A percentile compares a stretch with the other conserved stretches of the same genome.
Evolutionary conservation across 352 stramenopile species (phyloP).

Genomic region (Lagenidium giganteum): DNA sequence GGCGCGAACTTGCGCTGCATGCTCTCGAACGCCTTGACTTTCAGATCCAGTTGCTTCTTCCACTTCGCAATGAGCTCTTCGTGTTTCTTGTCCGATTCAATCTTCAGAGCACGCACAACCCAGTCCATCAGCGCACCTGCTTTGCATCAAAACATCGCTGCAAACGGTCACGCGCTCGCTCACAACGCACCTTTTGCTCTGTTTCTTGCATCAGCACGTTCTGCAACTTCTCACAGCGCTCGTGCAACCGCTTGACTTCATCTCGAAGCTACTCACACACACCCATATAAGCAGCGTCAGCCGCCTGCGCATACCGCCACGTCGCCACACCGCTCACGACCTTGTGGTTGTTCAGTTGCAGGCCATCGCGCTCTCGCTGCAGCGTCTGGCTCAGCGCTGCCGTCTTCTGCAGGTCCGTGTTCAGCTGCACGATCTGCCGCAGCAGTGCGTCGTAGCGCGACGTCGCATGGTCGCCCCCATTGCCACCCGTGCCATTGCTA

Average conservation of each 20-base stretch:
- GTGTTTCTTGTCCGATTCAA: constrained; percentile 77
- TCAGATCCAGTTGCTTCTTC: constrained; percentile 81
- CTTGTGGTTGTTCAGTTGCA: constrained; percentile 58
- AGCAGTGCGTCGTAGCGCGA: constrained; percentile 71
- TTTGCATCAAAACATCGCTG: background rate
- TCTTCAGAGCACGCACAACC: constrained; percentile 28
- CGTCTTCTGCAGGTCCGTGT: constrained; percentile 80
- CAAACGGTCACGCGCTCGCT: no score
- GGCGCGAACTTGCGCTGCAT: constrained; percentile 82
- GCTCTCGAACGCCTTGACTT: constrained; percentile 73
- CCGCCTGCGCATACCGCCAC: background rate
- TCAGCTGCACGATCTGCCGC: constrained; percentile 80
- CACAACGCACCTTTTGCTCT: constrained; percentile 54
- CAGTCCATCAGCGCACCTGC: background rate
- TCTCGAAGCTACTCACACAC: constrained; percentile 37
- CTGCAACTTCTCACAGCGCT: constrained; percentile 81
- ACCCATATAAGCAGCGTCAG: background rate
- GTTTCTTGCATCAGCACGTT: constrained; percentile 76
- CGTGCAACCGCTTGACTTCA: constrained; percentile 55
- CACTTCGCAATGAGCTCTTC: constrained; percentile 79
- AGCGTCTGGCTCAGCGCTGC: constrained; percentile 73
- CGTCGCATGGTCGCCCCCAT: no score
- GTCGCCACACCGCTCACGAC: no score
- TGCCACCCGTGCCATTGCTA: no score
- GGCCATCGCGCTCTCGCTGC: constrained; percentile 66